Evolutionary conservation across 2,329 filamentous ascomycete species (phyloP), one percentile per base, ranked within the genome.

Genomic region (Verticillium nonalfalfae): DNA sequence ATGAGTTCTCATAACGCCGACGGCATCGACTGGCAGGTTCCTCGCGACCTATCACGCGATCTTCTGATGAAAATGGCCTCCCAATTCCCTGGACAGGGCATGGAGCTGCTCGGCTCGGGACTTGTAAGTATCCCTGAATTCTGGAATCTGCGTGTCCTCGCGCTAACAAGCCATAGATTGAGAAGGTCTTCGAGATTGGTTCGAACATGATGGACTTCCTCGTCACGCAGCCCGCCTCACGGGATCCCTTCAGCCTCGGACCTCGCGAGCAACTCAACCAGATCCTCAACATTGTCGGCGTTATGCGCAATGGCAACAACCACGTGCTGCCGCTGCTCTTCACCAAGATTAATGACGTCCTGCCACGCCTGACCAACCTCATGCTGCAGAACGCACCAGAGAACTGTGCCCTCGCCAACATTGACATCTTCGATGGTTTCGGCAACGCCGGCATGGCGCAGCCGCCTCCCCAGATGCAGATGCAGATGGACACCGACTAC

Each of bases 151-250:
- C 26, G 26, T 26, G 26, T 26, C 4, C 26, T 14, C 26, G 34
- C 54, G 3, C 54, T 56, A 35, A 56, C 14, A 15, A 26, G 6
- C 26, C 34, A 0, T 67, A 88, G 85, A 86, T 95, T 63, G 90
- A 93, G 70, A 94, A 94, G 71, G 76, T 96, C 13, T 85, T 95
- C 67, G 89, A 93, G 66, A 84, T 93, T 39, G 86, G 90, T 13
- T 89, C 84, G 71, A 86, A 87, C 15, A 79, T 95, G 64, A 88
- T 84, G 7, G 90, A 94, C 65, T 87, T 91, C 26, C 85, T 96
- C 60, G 82, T 87, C 9, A 79, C 87, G 58, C 85, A 87, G 58
- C 84, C 85, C 1, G 76, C 84, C 0, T 81, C 85, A 3, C 78
- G 84, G 2, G 81, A 85, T 45, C 83, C 85, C 1, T 92, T 91